phyloP scores from a whole-genome alignment of 306 rosid genomes.

The Acacia melanoxylon region DNA sequence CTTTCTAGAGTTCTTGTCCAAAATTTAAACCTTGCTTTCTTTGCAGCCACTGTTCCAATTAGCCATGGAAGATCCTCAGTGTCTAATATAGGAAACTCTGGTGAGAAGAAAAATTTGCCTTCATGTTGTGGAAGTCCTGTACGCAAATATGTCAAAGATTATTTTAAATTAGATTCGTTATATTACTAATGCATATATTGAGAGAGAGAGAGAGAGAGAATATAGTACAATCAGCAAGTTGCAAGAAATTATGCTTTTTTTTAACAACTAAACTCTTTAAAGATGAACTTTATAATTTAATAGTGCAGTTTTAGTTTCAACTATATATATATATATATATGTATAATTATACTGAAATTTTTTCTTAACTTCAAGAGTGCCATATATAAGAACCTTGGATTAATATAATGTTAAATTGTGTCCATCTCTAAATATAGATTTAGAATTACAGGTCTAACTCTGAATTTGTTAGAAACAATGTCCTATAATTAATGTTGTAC shows the following conservation, averaged over 20 bases:
- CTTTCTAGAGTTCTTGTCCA: conserved; percentile 78
- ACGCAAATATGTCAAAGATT: no score
- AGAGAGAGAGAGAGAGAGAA: no score
- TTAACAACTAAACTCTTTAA: no score
- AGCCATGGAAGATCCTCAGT: conserved; percentile 84
- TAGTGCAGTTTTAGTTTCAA: no score
- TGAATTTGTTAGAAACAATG: not conserved
- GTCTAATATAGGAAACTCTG: not conserved
- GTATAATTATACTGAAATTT: no score
- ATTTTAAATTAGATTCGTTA: no score
- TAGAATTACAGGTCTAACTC: not conserved
- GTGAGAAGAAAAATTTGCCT: not conserved
- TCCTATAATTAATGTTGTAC: no score
- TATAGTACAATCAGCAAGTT: not conserved
- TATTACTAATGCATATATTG: no score
- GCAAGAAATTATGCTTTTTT: no score
- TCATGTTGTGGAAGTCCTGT: not conserved
- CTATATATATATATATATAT: no score
- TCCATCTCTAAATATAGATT: not conserved
- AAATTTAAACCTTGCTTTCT: conserved; percentile 69
- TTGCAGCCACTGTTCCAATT: conserved; percentile 62
- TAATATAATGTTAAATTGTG: not conserved
- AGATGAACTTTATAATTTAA: no score
- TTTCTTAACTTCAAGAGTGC: not conserved
- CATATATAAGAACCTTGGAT: no score